These are phyloP conservation scores for Penicillium sp. DNA, from an alignment of 2,329 filamentous ascomycete genomes.

Conservation along the genomic window DNA sequence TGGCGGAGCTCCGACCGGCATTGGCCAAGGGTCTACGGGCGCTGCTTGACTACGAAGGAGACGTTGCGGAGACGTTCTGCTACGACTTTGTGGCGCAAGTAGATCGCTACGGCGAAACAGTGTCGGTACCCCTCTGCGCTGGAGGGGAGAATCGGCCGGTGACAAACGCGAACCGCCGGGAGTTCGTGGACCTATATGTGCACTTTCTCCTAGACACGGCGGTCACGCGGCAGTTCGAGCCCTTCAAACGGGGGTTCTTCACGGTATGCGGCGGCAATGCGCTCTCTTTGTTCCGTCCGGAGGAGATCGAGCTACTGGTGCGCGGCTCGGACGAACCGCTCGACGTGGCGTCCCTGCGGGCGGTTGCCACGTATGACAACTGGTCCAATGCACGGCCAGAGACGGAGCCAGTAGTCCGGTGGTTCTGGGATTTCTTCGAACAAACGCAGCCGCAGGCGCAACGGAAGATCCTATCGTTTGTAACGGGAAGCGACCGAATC, in stretches of 20 bases:
- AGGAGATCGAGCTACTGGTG: constrained; percentile 83
- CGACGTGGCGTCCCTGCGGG: constrained; percentile 65
- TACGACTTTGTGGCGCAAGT: constrained; percentile 71
- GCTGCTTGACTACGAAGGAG: constrained; percentile 71
- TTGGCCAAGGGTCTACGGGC: constrained; percentile 67
- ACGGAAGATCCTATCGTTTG: constrained; percentile 70
- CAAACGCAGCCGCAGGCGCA: constrained; percentile 59
- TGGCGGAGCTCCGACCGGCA: constrained; percentile 69
- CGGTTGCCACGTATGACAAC: constrained; percentile 72
- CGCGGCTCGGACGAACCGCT: constrained; percentile 75
- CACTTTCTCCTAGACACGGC: constrained; percentile 69
- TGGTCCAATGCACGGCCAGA: constrained; percentile 53
- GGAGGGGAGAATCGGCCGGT: constrained; percentile 66
- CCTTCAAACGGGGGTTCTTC: constrained; percentile 88
- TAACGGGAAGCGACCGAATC: constrained; percentile 83
- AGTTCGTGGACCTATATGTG: constrained; percentile 80
- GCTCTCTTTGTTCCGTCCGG: constrained; percentile 73
- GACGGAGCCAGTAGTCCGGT: constrained; percentile 61
- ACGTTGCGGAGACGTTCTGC: constrained; percentile 71
- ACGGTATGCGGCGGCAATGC: constrained; percentile 85
- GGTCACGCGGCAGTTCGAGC: constrained; percentile 75
- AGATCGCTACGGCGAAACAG: constrained; percentile 64
- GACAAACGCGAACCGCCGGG: constrained; percentile 71
- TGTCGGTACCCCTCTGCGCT: constrained; percentile 61
- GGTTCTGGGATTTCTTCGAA: constrained; percentile 83